Evolutionary conservation across 78 protist species (phyloP).

Genomic region (Dictyostelium firmibasis): DNA sequence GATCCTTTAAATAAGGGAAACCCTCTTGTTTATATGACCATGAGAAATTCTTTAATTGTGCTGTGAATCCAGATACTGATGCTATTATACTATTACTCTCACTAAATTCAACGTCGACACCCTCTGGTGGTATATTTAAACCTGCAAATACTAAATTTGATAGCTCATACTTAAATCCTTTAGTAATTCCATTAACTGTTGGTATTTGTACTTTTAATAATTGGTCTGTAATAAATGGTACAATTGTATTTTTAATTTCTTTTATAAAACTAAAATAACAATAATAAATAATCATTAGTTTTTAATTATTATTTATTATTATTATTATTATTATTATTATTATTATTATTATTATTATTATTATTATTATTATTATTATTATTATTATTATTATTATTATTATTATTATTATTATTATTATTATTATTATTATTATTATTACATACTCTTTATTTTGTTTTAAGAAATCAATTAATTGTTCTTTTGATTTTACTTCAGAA

Average conservation of each 20-base stretch:
- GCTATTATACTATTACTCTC: conserved; percentile 42
- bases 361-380: background rate
- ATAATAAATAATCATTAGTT: too few relatives aligned
- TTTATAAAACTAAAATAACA: conserved; percentile 39
- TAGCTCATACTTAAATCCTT: conserved; percentile 57
- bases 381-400: background rate
- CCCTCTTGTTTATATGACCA: conserved; percentile 63
- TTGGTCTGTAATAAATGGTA: conserved; percentile 77
- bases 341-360: background rate
- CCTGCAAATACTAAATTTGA: conserved; percentile 65
- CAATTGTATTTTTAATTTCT: conserved; percentile 73
- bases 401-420: background rate
- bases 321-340: background rate
- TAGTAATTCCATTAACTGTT: conserved; percentile 38
- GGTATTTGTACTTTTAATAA: conserved; percentile 69
- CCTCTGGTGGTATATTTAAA: conserved; percentile 45
- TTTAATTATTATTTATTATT: background rate
- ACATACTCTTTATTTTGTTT: conserved; percentile 75
- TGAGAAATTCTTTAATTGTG: conserved; percentile 31
- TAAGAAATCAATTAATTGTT: conserved; percentile 58
- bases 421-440: background rate
- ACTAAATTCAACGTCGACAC: conserved; percentile 49
- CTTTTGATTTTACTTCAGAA: conserved; percentile 48
- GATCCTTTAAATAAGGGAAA: conserved; percentile 68
- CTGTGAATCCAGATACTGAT: conserved; percentile 20